Conservation (phyloP, 1,139 yeast species). For the Yamadazyma songkhlaensis region DNA sequence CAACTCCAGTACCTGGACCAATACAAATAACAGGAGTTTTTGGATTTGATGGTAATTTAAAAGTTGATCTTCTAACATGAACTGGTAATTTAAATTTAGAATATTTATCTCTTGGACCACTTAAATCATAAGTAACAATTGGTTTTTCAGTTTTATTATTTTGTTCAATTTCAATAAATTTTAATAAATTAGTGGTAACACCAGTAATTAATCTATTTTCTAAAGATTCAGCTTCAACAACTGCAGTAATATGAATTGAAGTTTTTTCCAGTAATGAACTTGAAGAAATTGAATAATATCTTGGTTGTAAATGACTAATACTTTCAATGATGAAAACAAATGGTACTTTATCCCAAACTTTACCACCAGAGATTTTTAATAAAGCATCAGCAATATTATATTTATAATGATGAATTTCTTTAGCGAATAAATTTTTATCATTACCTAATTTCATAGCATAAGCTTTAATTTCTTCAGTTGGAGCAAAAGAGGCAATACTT, state of each 20-base stretch:
- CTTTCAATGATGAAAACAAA: slow-evolving; percentile 82
- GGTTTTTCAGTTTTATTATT: slow-evolving; percentile 46
- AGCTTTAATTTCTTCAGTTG: slow-evolving; percentile 56
- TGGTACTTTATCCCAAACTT: slow-evolving; percentile 73
- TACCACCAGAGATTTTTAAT: slow-evolving; percentile 56
- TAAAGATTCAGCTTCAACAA: slow-evolving; percentile 72
- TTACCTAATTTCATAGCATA: slow-evolving; percentile 55
- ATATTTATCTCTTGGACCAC: slow-evolving; percentile 77
- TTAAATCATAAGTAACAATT: slow-evolving; percentile 61
- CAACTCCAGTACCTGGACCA: slow-evolving; percentile 99
- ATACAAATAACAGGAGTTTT: slow-evolving; percentile 83
- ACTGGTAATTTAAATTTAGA: slow-evolving; percentile 67
- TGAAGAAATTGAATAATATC: slow-evolving; percentile 95
- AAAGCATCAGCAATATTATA: slow-evolving; percentile 79
- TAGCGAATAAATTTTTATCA: slow-evolving; percentile 67
- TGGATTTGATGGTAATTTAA: slow-evolving; percentile 89
- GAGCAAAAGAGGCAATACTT: slow-evolving; percentile 82
- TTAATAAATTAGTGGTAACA: slow-evolving; percentile 86
- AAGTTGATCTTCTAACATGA: slow-evolving; percentile 91
- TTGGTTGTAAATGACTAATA: slow-evolving; percentile 80
- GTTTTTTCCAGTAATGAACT: slow-evolving; percentile 78
- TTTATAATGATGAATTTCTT: slow-evolving; percentile 56
- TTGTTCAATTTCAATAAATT: slow-evolving; percentile 66
- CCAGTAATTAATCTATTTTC: slow-evolving; percentile 57
- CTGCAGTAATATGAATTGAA: slow-evolving; percentile 81